Evolutionary conservation across 345 rosid species (phyloP).

Genomic region (Garcia nutans): DNA sequence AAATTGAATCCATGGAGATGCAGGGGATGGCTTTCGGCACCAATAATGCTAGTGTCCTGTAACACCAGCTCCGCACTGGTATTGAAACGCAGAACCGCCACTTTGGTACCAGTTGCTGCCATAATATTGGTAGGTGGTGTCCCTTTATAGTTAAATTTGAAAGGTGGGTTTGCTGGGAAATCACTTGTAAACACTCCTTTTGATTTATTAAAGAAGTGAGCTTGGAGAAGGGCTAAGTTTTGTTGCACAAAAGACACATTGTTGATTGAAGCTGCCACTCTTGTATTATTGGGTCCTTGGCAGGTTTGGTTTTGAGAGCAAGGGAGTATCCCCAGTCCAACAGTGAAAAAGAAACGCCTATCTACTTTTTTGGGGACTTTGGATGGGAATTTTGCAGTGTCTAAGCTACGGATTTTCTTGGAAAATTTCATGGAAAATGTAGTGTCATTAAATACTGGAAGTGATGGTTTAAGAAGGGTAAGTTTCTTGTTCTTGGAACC

Average conservation of each 20-base stretch:
- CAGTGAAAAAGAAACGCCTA: conserved; percentile 47
- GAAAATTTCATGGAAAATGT: conserved; percentile 34
- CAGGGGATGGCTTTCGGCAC: conserved; percentile 53
- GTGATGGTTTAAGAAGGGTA: conserved; percentile 30
- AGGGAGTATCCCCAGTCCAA: conserved; percentile 46
- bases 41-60: conserved; percentile 53
- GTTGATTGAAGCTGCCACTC: conserved; percentile 42
- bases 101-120: conserved; percentile 45
- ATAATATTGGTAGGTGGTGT: conserved; percentile 40
- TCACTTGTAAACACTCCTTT: conserved; percentile 45
- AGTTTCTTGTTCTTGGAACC: conserved; percentile 24
- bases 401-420: conserved; percentile 43
- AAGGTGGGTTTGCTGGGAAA: conserved; percentile 45
- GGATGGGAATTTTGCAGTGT: conserved; percentile 41
- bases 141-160: conserved; percentile 57
- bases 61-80: conserved; percentile 49
- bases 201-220: conserved; percentile 47
- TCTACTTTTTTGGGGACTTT: conserved; percentile 46
- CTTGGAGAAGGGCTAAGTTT: conserved; percentile 40
- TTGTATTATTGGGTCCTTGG: conserved; percentile 38
- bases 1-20: conserved; percentile 60
- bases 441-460: conserved; percentile 50
- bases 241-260: conserved; percentile 52
- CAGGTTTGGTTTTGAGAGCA: conserved; percentile 43
- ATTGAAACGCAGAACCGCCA: conserved; percentile 36